A percentile compares a stretch with the other conserved stretches of the same genome.
Evolutionary conservation across 1,139 yeast species (phyloP).

Genomic region (Candida sojae): DNA sequence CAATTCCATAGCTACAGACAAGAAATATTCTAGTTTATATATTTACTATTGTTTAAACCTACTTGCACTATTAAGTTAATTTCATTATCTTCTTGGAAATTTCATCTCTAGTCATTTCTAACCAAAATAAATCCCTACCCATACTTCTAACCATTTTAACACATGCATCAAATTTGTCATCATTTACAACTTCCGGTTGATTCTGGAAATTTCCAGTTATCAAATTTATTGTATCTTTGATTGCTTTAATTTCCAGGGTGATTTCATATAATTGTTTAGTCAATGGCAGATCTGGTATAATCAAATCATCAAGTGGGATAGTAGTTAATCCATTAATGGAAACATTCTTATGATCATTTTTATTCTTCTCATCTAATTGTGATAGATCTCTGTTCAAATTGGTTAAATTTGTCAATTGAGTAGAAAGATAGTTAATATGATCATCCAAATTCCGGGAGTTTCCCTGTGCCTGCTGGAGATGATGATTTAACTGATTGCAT

Average conservation of each 20-base stretch:
- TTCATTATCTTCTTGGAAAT: constrained; percentile 28
- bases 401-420: constrained; percentile 29
- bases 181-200: constrained; percentile 36
- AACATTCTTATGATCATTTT: constrained; percentile 21
- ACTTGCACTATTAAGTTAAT: constrained; percentile 8
- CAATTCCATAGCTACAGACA: no score
- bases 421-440: constrained; percentile 35
- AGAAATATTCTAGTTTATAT: no score
- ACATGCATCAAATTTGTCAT: constrained; percentile 49
- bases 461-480: constrained; percentile 39
- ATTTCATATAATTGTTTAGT: constrained; percentile 59
- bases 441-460: constrained; percentile 33
- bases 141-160: constrained; percentile 59
- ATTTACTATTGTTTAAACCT: not conserved
- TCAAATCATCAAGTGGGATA: constrained; percentile 34
- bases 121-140: constrained; percentile 76
- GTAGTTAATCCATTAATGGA: constrained; percentile 16
- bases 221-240: constrained; percentile 62
- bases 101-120: constrained; percentile 38
- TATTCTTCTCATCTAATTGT: constrained; percentile 26
- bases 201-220: constrained; percentile 53
- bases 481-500: constrained; percentile 35
- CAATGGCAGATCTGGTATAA: constrained; percentile 44
- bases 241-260: constrained; percentile 67
- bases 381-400: constrained; percentile 26